These are phyloP conservation scores for Trypanosoma lewisi DNA, from an alignment of 208 protist species.

Conservation along the genomic window DNA sequence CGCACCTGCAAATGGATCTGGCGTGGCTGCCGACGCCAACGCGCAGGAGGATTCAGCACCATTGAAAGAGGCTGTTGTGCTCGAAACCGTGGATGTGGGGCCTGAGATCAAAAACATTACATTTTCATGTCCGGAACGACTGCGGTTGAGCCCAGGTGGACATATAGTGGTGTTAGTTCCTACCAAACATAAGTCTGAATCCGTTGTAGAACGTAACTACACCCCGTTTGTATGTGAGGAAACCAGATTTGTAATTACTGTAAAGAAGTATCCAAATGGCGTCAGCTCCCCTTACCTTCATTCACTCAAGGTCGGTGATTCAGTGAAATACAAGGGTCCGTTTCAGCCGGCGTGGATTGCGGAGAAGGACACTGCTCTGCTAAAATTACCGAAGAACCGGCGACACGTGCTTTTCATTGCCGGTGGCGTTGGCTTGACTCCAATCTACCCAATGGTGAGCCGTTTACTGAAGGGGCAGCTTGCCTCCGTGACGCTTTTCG, in stretches of 20 bases:
- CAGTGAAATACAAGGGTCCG: slow-evolving; percentile 55
- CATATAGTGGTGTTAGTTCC: slow-evolving; percentile 46
- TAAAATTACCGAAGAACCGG: slow-evolving; percentile 2
- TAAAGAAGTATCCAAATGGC: slow-evolving; percentile 49
- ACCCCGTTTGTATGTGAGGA: slow-evolving; percentile 43
- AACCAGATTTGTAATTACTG: slow-evolving; percentile 54
- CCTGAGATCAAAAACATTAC: slow-evolving; percentile 39
- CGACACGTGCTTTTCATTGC: slow-evolving; percentile 61
- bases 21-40: not conserved
- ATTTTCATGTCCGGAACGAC: slow-evolving; percentile 35
- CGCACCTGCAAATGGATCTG: not conserved
- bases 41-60: not conserved
- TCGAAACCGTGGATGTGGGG: slow-evolving; percentile 28
- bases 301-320: slow-evolving; percentile 33
- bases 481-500: slow-evolving; percentile 53
- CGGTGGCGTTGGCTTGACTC: slow-evolving; percentile 60
- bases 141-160: slow-evolving; percentile 47
- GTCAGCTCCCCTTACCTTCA: slow-evolving; percentile 46
- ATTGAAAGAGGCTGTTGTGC: slow-evolving; percentile 24
- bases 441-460: slow-evolving; percentile 56
- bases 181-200: not conserved
- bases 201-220: slow-evolving; percentile 29
- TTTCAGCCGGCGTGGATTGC: slow-evolving; percentile 47
- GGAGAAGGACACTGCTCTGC: slow-evolving; percentile 34
- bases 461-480: slow-evolving; percentile 38